These are phyloP conservation scores for Flaveria ramosissima DNA, from an alignment of 129 eudicot species.

Conservation along the genomic window DNA sequence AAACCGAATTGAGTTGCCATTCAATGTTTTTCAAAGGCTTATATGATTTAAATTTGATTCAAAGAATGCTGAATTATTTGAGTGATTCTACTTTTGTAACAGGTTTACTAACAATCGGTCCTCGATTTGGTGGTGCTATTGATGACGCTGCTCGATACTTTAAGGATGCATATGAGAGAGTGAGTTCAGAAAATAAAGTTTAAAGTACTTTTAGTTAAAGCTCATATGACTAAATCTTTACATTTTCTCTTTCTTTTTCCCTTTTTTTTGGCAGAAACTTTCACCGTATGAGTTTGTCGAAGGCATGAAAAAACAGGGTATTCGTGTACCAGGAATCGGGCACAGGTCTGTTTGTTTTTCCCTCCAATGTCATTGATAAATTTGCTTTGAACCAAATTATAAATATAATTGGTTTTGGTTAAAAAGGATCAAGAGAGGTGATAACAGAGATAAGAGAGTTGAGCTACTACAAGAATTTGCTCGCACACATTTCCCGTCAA, in stretches of 20 bases:
- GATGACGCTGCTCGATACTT: conserved; percentile 99
- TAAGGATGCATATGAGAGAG: conserved; percentile 97
- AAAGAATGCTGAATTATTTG: background rate
- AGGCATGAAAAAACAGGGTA: conserved; percentile 97
- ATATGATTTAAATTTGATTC: background rate
- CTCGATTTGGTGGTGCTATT: conserved; percentile 97
- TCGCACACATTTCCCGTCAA: conserved; percentile 87
- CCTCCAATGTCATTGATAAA: background rate
- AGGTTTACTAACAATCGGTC: conserved; percentile 99
- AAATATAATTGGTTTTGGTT: conserved; percentile 3
- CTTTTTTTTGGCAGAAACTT: conserved; percentile 51
- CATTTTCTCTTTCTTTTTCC: conserved; percentile 1
- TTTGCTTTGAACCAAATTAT: background rate
- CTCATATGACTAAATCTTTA: conserved; percentile 18
- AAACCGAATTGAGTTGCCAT: background rate
- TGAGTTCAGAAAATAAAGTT: conserved; percentile 30
- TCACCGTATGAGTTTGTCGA: conserved; percentile 95
- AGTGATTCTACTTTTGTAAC: conserved; percentile 30
- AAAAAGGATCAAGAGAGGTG: conserved; percentile 90
- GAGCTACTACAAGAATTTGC: conserved; percentile 86
- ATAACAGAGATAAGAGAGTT: conserved; percentile 96
- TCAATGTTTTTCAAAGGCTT: background rate
- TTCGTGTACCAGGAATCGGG: conserved; percentile 98
- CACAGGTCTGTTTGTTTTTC: conserved; percentile 65
- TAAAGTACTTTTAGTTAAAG: background rate